Percentiles rank a stretch among this genome's conserved stretches.
Conservation (phyloP, 2,329 filamentous ascomycete genomes). For the Ophiocordyceps camponoti-floridani region DNA sequence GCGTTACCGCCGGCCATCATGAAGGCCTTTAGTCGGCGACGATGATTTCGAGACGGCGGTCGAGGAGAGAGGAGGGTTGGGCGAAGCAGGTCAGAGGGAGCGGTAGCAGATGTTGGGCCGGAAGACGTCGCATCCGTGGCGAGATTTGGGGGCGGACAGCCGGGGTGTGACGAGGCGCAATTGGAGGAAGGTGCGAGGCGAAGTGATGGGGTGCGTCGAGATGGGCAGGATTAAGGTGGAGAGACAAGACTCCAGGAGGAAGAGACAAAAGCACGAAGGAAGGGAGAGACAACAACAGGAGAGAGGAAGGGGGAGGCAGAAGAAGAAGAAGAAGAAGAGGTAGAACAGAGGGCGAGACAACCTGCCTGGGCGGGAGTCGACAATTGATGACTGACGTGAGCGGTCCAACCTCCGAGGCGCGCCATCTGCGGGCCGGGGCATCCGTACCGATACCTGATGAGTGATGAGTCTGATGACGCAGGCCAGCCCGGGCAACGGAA, state of each 20-base stretch:
- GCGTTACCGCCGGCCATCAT: conserved; percentile 49
- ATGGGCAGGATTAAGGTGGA: not conserved
- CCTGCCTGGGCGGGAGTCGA: not conserved
- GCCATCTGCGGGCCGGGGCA: not conserved
- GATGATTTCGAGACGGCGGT: not conserved
- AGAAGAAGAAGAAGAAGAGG: not conserved
- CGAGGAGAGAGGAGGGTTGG: not conserved
- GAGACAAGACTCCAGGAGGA: not conserved
- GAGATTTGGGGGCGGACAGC: not conserved
- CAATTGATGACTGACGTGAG: not conserved
- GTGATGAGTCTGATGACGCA: too few species aligned
- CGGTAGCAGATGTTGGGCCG: not conserved
- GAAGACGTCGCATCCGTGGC: not conserved
- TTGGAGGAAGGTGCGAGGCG: not conserved
- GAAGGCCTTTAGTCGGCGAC: conserved; percentile 1
- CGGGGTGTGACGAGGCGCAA: not conserved
- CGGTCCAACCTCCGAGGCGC: not conserved
- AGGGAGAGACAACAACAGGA: not conserved
- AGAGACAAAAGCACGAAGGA: not conserved
- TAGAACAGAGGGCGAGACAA: not conserved
- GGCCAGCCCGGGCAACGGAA: not conserved
- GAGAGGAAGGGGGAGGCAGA: not conserved
- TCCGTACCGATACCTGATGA: not conserved
- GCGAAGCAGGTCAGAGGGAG: not conserved
- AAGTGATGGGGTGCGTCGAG: not conserved